Evolutionary conservation across 768 basidiomycete genomes (phyloP), one percentile per base, ranked within the genome.

Genomic region (Phaffia tasmanica): DNA sequence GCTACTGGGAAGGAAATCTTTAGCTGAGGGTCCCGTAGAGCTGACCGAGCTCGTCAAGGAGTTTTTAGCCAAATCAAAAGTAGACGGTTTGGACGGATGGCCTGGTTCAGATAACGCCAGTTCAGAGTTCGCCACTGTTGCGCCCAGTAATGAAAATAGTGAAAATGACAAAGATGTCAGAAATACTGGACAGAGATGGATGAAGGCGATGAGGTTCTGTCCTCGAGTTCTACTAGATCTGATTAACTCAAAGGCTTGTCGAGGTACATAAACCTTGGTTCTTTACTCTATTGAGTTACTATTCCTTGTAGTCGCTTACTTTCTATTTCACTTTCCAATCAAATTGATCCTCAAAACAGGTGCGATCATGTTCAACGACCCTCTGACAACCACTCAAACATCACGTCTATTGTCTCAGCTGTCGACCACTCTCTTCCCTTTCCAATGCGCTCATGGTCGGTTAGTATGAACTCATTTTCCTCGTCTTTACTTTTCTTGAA

Each of bases 321-420:
- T 49, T 14, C 9, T 47, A 25, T 25, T 14, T n/a, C 60, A 58
- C 25, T 3, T 14, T 23, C 49, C 2, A 15, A 21, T n/a, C 5
- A n/a, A 9, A n/a, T 62, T 1, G 23, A 7, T 19, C 3, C 42
- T 23, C 18, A 21, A 23, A 19, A 3, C 23, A 95, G 92, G 93
- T 62, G 93, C 94, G 2, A 88, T 95, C 76, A 95, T 97, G 91
- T 95, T 95, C 80, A 93, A 93, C 71, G 93, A 98, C 74, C 67
- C 79, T 0, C 79, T 99, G 58, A 83, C 79, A 18, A 63, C 78
- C 8, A 79, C 80, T 47, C 89, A 95, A 73, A 89, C 89, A 74
- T 74, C 81, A 70, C 78, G 80, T 57, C 81, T 99, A 51, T 80
- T 98, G 55, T 71, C 73, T 7, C 81, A 84, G 70, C 80, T 99